Evolutionary conservation across 768 basidiomycete genomes (phyloP), one percentile per base, ranked within the genome.

Genomic region (Lanmaoa rubissima): DNA sequence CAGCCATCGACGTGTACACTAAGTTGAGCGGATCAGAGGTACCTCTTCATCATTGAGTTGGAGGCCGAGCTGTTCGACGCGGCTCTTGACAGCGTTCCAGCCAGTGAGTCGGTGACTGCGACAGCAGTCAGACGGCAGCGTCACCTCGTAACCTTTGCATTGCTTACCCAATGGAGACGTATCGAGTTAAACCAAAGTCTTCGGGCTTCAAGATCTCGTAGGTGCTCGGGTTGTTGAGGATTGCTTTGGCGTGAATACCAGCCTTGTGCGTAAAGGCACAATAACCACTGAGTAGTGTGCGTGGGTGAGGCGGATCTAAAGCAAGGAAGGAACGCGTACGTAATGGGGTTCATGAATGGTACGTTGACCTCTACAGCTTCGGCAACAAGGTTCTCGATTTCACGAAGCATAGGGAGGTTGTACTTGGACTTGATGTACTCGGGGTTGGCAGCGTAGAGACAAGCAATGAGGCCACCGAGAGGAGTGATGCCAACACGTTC

Each of bases 211-310:
- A 84, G 73, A 98, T 98, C 76, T 99, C 96, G 75, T 98, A 99
- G 11, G 97, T 99, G 67, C 90, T 92, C 2, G 97, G 97, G 82
- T 99, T 99, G 79, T 98, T 97, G 61, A 95, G 85, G 74, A 99
- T 99, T 39, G 97, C 97, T 82, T 99, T 99, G 77, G 97, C 97
- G 75, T 99, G 97, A 62, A 99, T 99, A 71, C 97, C 97, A 21
- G 97, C 97, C 87, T 99, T 98, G 87, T 98, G 97, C 28, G 97
- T 99, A 80, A 99, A 99, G 4, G 97, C 97, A 70, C 97, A 98
- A 76, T 98, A 99, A 16, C 97, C 97, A 54, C 95, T 98, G 61
- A 5, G 53, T 13, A 46, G 41, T 9, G n/a, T 44, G 26, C 42
- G 11, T 55, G 54, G 35, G 47, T 36, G 50, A 45, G 36, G 43